Conservation (phyloP, 352 stramenopile genomes). For the Pythium phragmiticola region DNA sequence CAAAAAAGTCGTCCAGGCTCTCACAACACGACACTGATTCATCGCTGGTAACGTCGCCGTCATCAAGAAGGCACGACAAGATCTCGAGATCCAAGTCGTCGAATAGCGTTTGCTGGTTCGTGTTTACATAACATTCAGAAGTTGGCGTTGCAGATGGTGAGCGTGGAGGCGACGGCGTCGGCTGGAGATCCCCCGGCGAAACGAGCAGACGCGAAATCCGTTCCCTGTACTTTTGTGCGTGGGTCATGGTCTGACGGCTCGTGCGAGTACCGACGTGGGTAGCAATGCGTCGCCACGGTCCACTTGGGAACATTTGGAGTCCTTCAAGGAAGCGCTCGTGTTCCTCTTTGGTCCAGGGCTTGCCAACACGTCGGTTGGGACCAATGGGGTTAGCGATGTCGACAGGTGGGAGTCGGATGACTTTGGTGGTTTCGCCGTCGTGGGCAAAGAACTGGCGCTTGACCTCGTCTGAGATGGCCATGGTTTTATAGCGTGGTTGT, state of each 20-base stretch:
- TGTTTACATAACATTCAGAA: no score
- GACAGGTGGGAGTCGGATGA: conserved; percentile 17
- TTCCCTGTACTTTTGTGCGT: conserved; percentile 58
- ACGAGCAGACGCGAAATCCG: conserved; percentile 35
- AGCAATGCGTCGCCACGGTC: conserved; percentile 49
- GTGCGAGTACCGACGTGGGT: conserved; percentile 46
- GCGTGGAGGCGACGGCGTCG: not conserved
- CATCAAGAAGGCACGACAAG: conserved; percentile 9
- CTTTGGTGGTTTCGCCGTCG: conserved; percentile 6
- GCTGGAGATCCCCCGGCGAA: not conserved
- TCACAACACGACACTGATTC: conserved; percentile 3
- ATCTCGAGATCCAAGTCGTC: conserved; percentile 8
- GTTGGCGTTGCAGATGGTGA: not conserved
- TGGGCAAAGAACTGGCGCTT: conserved; percentile 18
- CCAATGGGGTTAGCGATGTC: conserved; percentile 6
- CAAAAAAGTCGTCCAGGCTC: conserved; percentile 5
- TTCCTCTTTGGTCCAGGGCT: conserved; percentile 43
- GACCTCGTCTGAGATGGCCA: conserved; percentile 11
- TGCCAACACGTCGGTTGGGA: conserved; percentile 8
- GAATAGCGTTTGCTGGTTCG: not conserved
- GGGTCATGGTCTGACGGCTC: conserved; percentile 51
- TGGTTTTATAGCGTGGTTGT: not conserved
- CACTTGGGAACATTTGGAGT: conserved; percentile 45
- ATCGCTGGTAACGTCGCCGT: not conserved
- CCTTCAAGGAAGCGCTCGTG: conserved; percentile 49